Conservation (phyloP, 2,329 filamentous ascomycete species). For the Boeremia lycopersici region DNA sequence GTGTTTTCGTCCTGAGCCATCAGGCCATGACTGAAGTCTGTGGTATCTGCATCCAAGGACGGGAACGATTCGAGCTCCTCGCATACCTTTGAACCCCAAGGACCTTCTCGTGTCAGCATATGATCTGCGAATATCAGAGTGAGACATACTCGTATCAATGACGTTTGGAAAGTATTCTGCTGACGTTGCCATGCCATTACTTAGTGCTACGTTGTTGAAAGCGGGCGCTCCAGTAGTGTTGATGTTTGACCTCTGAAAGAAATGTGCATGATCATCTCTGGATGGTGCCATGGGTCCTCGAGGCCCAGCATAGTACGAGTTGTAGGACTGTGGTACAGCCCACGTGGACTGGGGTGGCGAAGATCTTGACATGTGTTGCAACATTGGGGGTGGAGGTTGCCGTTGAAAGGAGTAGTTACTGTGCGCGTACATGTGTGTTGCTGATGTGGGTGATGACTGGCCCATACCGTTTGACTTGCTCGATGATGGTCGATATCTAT, state of each 20-base stretch:
- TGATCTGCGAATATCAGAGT: neutral
- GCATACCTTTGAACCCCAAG: slow-evolving; percentile 49
- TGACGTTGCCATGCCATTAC: slow-evolving; percentile 26
- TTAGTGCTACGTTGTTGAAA: slow-evolving; percentile 28
- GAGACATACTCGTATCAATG: slow-evolving; percentile 46
- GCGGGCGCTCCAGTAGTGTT: slow-evolving; percentile 32
- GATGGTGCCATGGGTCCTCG: slow-evolving; percentile 22
- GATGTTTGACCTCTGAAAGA: slow-evolving; percentile 31
- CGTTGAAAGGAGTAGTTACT: slow-evolving; percentile 33
- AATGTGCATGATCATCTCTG: slow-evolving; percentile 37
- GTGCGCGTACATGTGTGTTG: slow-evolving; percentile 47
- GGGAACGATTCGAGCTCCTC: slow-evolving; percentile 48
- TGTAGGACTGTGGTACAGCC: slow-evolving; percentile 42
- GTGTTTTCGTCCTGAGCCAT: slow-evolving; percentile 49
- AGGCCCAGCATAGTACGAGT: slow-evolving; percentile 39
- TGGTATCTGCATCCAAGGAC: slow-evolving; percentile 47
- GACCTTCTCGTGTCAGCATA: slow-evolving; percentile 38
- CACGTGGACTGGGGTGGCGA: slow-evolving; percentile 45
- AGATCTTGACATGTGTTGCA: slow-evolving; percentile 38
- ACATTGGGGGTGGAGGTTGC: slow-evolving; percentile 27
- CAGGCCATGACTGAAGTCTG: slow-evolving; percentile 46
- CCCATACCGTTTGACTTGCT: slow-evolving; percentile 43
- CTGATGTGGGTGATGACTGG: slow-evolving; percentile 37
- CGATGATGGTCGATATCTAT: slow-evolving; percentile 46
- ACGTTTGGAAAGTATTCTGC: slow-evolving; percentile 45